Evolutionary conservation across 2,329 filamentous ascomycete genomes (phyloP).

Genomic region (Trichoderma gracile): DNA sequence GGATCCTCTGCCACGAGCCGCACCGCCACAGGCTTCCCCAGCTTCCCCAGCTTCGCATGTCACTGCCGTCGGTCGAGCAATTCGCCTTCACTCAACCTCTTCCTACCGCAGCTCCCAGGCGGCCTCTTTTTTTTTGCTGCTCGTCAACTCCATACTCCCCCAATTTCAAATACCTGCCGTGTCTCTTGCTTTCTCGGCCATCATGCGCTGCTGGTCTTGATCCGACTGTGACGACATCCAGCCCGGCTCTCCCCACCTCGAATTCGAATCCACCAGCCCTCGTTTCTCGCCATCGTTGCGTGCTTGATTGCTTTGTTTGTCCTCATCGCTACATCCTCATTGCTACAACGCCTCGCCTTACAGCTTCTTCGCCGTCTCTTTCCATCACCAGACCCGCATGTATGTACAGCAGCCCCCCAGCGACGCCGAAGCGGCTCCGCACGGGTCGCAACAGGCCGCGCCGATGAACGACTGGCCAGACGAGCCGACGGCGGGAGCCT

Average conservation of each 20-base stretch:
- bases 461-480: slow-evolving; percentile 13
- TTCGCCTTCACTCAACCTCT: no score
- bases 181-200: neutral
- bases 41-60: no score
- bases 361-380: neutral
- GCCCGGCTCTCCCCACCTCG: slow-evolving; percentile 1
- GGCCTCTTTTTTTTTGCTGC: neutral
- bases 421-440: slow-evolving; percentile 3
- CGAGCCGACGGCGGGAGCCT: slow-evolving; percentile 15
- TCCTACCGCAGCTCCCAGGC: neutral
- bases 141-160: neutral
- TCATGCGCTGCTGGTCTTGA: slow-evolving; percentile 20
- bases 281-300: neutral
- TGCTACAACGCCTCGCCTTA: neutral
- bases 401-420: slow-evolving; percentile 17
- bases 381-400: neutral
- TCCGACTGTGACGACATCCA: slow-evolving; percentile 20
- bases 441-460: neutral
- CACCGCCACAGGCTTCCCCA: no score
- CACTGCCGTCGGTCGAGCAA: no score
- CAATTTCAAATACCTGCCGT: neutral
- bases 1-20: no score
- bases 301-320: neutral
- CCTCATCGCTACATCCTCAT: no score
- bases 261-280: neutral